A percentile compares a stretch with the other conserved stretches of the same genome.
These are phyloP conservation scores for Fusarium poae DNA, from an alignment of 2,329 filamentous ascomycete genomes.

Conservation along the genomic window DNA sequence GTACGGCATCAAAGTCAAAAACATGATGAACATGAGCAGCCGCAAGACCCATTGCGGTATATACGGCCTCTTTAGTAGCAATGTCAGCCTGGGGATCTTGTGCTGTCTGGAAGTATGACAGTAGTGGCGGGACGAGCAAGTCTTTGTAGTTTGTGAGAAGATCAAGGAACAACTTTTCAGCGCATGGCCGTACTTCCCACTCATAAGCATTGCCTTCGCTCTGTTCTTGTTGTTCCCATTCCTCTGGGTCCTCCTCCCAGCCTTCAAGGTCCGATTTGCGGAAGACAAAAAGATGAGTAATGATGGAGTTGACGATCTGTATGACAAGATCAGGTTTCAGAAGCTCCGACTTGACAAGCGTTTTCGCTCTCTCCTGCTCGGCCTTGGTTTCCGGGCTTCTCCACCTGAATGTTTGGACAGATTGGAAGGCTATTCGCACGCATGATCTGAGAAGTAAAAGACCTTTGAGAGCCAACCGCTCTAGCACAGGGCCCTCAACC, in stretches of 20 bases:
- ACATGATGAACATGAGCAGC: slow-evolving; percentile 78
- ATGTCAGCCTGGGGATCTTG: slow-evolving; percentile 76
- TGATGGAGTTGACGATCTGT: slow-evolving; percentile 85
- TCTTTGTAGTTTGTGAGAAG: slow-evolving; percentile 90
- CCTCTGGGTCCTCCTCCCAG: slow-evolving; percentile 95
- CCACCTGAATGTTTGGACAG: slow-evolving; percentile 86
- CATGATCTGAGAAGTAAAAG: slow-evolving; percentile 86
- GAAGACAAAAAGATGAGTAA: slow-evolving; percentile 91
- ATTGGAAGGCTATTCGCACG: slow-evolving; percentile 85
- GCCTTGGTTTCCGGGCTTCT: slow-evolving; percentile 79
- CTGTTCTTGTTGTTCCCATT: slow-evolving; percentile 94
- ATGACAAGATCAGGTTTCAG: slow-evolving; percentile 82
- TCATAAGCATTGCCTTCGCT: slow-evolving; percentile 88
- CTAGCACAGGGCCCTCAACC: slow-evolving; percentile 73
- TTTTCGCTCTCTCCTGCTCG: slow-evolving; percentile 78
- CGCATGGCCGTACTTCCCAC: slow-evolving; percentile 90
- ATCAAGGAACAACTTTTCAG: slow-evolving; percentile 94
- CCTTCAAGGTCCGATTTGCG: slow-evolving; percentile 85
- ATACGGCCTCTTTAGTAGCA: slow-evolving; percentile 91
- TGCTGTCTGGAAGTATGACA: slow-evolving; percentile 85
- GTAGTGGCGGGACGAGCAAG: slow-evolving; percentile 80
- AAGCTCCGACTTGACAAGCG: slow-evolving; percentile 78
- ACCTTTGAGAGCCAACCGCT: slow-evolving; percentile 85
- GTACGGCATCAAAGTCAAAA: slow-evolving; percentile 86
- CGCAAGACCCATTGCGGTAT: slow-evolving; percentile 90